Percentiles rank a stretch among this genome's conserved stretches.
Evolutionary conservation across 2,329 filamentous ascomycete species (phyloP).

Genomic region (Botrytis tulipae): DNA sequence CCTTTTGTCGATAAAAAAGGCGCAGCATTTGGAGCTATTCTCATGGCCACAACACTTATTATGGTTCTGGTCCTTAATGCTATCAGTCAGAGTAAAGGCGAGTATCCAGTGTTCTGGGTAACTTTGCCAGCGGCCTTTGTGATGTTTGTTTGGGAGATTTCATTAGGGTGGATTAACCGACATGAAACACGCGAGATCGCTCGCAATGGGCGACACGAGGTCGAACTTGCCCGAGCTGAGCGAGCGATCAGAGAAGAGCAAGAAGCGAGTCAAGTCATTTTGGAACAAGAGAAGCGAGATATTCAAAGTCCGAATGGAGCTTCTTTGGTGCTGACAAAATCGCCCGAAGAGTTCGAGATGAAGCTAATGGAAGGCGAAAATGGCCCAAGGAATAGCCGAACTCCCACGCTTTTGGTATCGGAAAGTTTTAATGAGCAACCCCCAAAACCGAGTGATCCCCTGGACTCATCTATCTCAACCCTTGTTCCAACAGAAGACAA

Average conservation of each 20-base stretch:
- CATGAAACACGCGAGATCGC: conserved; percentile 63
- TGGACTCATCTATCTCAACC: background rate
- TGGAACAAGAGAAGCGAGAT: conserved; percentile 19
- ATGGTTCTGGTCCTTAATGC: conserved; percentile 67
- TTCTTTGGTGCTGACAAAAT: background rate
- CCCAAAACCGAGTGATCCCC: background rate
- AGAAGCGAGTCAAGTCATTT: conserved; percentile 10
- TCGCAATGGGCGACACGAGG: conserved; percentile 50
- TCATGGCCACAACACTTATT: conserved; percentile 67
- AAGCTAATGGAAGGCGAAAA: background rate
- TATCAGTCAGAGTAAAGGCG: conserved; percentile 47
- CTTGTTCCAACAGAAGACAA: conserved; percentile 16
- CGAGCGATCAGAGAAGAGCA: conserved; percentile 40
- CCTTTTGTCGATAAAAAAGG: conserved; percentile 68
- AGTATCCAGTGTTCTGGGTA: conserved; percentile 64
- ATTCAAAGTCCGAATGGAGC: background rate
- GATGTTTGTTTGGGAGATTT: conserved; percentile 67
- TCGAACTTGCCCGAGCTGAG: conserved; percentile 46
- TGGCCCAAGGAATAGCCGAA: background rate
- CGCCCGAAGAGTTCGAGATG: conserved; percentile 10
- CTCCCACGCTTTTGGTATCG: background rate
- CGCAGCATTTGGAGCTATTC: conserved; percentile 59
- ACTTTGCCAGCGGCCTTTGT: conserved; percentile 67
- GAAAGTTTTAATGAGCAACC: background rate
- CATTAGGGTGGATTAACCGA: conserved; percentile 61